Conservation (phyloP, 2,329 filamentous ascomycete genomes). For the Huntiella moniliformis region DNA sequence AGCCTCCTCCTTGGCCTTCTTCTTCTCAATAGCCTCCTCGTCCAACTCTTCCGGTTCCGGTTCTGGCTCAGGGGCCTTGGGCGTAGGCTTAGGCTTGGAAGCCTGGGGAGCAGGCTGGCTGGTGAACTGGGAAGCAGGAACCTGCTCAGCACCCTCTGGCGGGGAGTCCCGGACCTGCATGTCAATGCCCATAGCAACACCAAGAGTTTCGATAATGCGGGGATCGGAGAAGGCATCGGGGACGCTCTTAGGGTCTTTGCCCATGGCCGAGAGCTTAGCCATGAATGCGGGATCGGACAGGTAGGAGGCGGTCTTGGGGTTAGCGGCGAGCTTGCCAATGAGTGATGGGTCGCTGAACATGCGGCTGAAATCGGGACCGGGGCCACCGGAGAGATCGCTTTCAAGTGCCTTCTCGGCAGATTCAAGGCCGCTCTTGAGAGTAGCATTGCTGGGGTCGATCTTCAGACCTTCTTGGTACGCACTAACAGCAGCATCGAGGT, state of each 20-base stretch:
- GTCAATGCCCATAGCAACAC: constrained; percentile 82
- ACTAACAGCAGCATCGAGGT: constrained; percentile 68
- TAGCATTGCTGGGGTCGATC: constrained; percentile 76
- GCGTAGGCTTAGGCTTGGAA: constrained; percentile 17
- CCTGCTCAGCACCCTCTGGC: constrained; percentile 18
- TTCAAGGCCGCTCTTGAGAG: constrained; percentile 73
- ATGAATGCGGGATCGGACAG: constrained; percentile 79
- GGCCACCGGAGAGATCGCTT: constrained; percentile 25
- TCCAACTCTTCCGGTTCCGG: constrained; percentile 53
- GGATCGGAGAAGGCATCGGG: constrained; percentile 75
- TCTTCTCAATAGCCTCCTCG: constrained; percentile 66
- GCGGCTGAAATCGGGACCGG: constrained; percentile 58
- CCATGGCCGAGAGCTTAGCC: constrained; percentile 65
- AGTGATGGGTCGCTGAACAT: constrained; percentile 92
- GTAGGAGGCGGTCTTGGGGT: constrained; percentile 76
- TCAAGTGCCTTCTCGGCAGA: constrained; percentile 80
- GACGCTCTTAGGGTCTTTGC: constrained; percentile 61
- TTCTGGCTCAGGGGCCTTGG: constrained; percentile 26
- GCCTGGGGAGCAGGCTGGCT: constrained; percentile 26
- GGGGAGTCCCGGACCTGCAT: constrained; percentile 39
- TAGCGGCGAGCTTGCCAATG: constrained; percentile 73
- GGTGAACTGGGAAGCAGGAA: constrained; percentile 16
- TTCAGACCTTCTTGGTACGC: constrained; percentile 92
- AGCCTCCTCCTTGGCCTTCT: constrained; percentile 78
- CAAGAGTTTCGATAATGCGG: constrained; percentile 81